These are phyloP conservation scores for Populus tomentosa DNA, from an alignment of 441 rosid species.

Conservation along the genomic window DNA sequence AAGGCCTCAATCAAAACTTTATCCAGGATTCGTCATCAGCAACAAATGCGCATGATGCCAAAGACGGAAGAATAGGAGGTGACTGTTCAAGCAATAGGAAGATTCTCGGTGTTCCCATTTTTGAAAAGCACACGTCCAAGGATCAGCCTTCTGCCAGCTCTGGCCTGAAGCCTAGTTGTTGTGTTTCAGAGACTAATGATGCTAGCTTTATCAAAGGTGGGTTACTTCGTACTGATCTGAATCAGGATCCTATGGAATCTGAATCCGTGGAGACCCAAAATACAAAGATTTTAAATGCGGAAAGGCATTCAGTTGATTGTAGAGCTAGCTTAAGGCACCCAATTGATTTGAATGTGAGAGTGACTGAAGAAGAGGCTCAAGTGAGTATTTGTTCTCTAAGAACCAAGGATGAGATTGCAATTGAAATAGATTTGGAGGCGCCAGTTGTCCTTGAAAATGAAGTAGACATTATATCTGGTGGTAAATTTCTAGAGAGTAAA, in stretches of 20 bases:
- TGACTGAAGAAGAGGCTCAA: slow-evolving; percentile 33
- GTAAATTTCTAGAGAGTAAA: slow-evolving; percentile 8
- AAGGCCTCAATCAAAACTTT: slow-evolving; percentile 9
- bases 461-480: slow-evolving; percentile 7
- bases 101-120: slow-evolving; percentile 28
- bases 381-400: slow-evolving; percentile 14
- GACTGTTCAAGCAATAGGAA: slow-evolving; percentile 23
- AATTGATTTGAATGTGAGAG: slow-evolving; percentile 48
- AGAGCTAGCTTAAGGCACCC: slow-evolving; percentile 16
- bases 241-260: slow-evolving; percentile 22
- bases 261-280: slow-evolving; percentile 17
- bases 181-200: slow-evolving; percentile 15
- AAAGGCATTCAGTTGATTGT: slow-evolving; percentile 15
- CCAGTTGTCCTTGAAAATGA: slow-evolving; percentile 33
- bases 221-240: slow-evolving; percentile 28
- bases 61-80: slow-evolving; percentile 15
- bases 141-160: slow-evolving; percentile 18
- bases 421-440: slow-evolving; percentile 49
- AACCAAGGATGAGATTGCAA: slow-evolving; percentile 22
- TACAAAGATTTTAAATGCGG: slow-evolving; percentile 8
- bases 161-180: slow-evolving; percentile 4
- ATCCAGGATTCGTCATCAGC: slow-evolving; percentile 25
- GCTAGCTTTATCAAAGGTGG: slow-evolving; percentile 12
- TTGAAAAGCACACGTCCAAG: slow-evolving; percentile 22
- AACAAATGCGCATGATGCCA: slow-evolving; percentile 18